Percentiles rank a stretch among this genome's conserved stretches.
Conservation (phyloP, 331 rosid species). For the Saraca asoca region DNA sequence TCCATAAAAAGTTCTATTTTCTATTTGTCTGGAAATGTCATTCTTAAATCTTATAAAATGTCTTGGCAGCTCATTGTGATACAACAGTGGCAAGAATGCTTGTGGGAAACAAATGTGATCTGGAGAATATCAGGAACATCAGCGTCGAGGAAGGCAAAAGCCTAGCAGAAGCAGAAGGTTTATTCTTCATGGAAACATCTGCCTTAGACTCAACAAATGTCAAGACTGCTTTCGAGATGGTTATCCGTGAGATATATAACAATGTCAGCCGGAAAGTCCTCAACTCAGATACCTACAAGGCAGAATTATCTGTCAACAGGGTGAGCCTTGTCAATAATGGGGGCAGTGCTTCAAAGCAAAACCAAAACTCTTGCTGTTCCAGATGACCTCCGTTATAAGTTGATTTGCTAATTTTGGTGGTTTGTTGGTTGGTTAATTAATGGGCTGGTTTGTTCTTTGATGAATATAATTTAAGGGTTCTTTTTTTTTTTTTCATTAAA, state of each 20-base stretch:
- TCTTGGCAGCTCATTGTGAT: conserved; percentile 82
- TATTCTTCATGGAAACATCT: conserved; percentile 96
- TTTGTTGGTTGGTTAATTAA: conserved; percentile 41
- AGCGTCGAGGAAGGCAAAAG: conserved; percentile 84
- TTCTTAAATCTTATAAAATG: conserved; percentile 18
- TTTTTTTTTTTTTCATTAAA: conserved; percentile 36
- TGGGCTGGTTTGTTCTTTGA: conserved; percentile 38
- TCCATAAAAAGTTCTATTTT: background rate
- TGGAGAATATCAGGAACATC: conserved; percentile 78
- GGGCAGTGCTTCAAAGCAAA: conserved; percentile 56
- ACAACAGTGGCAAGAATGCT: conserved; percentile 89
- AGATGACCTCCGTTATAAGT: conserved; percentile 47
- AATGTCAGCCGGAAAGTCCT: conserved; percentile 93
- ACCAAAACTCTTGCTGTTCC: conserved; percentile 59
- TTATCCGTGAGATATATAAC: conserved; percentile 82
- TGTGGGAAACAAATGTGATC: conserved; percentile 28
- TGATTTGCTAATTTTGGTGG: conserved; percentile 37
- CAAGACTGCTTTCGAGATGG: conserved; percentile 78
- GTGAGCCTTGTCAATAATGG: conserved; percentile 80
- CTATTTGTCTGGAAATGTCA: background rate
- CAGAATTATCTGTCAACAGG: conserved; percentile 86
- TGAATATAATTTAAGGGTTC: conserved; percentile 37
- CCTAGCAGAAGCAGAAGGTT: conserved; percentile 86
- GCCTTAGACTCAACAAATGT: conserved; percentile 89
- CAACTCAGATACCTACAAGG: conserved; percentile 86